These are phyloP conservation scores for Eutrema japonicum DNA, from an alignment of 345 rosid genomes.

Conservation along the genomic window DNA sequence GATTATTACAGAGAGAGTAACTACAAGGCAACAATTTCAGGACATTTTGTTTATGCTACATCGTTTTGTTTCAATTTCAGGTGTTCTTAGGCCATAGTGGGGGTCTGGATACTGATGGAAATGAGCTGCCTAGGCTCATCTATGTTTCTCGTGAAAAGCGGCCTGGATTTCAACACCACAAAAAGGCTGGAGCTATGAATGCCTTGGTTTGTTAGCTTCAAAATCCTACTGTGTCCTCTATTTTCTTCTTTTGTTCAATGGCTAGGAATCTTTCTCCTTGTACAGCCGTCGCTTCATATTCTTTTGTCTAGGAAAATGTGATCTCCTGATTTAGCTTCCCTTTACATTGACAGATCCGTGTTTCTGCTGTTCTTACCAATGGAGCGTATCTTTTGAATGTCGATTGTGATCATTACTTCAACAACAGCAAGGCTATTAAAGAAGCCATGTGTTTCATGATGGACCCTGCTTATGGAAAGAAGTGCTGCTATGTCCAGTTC, in stretches of 20 bases:
- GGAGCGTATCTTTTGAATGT: slow-evolving; percentile 98
- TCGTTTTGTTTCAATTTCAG: slow-evolving; percentile 44
- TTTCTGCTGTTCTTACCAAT: slow-evolving; percentile 97
- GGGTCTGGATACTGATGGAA: slow-evolving; percentile 97
- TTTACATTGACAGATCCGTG: slow-evolving; percentile 76
- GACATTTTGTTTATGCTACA: neutral
- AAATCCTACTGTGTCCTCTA: neutral
- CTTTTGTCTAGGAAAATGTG: neutral
- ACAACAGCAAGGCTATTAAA: slow-evolving; percentile 95
- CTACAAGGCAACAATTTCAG: neutral
- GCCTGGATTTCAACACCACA: slow-evolving; percentile 99
- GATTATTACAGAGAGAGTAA: neutral
- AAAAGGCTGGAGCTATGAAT: slow-evolving; percentile 99
- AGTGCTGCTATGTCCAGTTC: slow-evolving; percentile 97
- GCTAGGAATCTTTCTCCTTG: slow-evolving; percentile 8
- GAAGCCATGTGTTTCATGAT: slow-evolving; percentile 99
- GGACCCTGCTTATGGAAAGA: slow-evolving; percentile 89
- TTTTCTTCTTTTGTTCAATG: slow-evolving; percentile 20
- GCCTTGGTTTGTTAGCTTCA: slow-evolving; percentile 74
- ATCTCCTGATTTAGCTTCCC: slow-evolving; percentile 33
- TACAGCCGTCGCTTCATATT: neutral
- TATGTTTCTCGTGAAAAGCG: slow-evolving; percentile 99
- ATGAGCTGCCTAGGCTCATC: slow-evolving; percentile 97
- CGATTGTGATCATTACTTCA: slow-evolving; percentile 99
- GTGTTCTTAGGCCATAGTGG: slow-evolving; percentile 99